phyloP scores from a whole-genome alignment of 2,329 filamentous ascomycete species.

The Pyrenochaeta sp. region DNA sequence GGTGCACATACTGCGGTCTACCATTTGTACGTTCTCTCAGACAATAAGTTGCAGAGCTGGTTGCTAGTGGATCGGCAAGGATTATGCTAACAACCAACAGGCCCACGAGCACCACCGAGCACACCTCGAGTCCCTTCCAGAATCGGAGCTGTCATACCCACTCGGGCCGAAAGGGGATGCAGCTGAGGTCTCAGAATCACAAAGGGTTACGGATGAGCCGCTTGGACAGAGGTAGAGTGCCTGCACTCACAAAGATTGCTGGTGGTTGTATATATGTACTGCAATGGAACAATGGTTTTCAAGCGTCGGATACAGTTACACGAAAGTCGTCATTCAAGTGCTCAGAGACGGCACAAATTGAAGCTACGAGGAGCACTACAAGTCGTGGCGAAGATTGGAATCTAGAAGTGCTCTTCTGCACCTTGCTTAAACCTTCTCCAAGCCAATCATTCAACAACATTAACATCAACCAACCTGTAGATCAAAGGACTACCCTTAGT shows the following conservation, averaged over 20 bases:
- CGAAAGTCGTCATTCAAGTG: no score
- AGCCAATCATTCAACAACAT: no score
- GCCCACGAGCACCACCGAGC: constrained; percentile 89
- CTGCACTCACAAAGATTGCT: background rate
- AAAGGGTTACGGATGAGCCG: constrained; percentile 66
- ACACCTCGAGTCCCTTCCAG: constrained; percentile 81
- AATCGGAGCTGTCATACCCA: constrained; percentile 82
- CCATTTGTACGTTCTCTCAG: constrained; percentile 78
- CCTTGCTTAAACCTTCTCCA: no score
- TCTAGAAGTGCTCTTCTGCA: no score
- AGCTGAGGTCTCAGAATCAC: constrained; percentile 66
- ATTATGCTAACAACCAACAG: constrained; percentile 58
- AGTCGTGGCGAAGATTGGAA: no score
- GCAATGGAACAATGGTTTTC: constrained; percentile 9
- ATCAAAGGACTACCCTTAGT: no score
- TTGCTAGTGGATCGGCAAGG: background rate
- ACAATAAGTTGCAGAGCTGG: background rate
- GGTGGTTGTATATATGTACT: constrained; percentile 39
- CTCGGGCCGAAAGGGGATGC: constrained; percentile 68
- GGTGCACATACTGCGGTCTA: constrained; percentile 91
- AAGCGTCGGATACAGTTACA: background rate
- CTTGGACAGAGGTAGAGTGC: constrained; percentile 66
- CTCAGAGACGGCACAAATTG: no score
- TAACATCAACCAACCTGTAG: no score
- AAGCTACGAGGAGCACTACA: no score